Base-by-base conservation (phyloP, 306 rosid species). In the Glycyrrhiza uralensis region DNA sequence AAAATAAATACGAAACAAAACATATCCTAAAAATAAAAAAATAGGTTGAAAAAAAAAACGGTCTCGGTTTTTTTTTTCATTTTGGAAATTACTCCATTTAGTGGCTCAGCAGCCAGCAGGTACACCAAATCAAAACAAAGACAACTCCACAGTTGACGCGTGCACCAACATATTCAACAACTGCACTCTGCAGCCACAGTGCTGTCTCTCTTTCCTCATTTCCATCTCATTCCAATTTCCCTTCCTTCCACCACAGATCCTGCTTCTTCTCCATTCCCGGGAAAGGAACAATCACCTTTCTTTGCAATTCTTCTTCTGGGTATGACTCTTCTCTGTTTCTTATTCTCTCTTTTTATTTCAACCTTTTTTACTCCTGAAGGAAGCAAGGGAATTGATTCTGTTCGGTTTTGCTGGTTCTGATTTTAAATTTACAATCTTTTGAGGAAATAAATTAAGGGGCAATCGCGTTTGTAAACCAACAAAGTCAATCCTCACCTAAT, bases 131-230 rank as follows among this genome's bases (percentile, higher is more conserved):
- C 15, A 24, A 12, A 74, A 47, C 19, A 22, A 62, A 4, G 46
- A 63, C 64, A 39, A 76, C 51, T 76, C 56, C 54, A 28, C 73
- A 75, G 10, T 33, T 26, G 47, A 64, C 72, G 79, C 73, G 66
- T 64, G 69, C 64, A 50, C 60, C 54, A 26, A 60, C 19, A 69
- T 58, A 35, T 66, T 42, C 81, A 76, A 46, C 80, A 38, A n/a
- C 55, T 41, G 58, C 74, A 23, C 41, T 63, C 72, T 51, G 39
- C 38, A 19, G 66, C n/a, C 58, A 29, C 58, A 29, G 26, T 26
- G 19, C 44, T 39, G 17, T 39, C 26, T 60, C 15, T 44, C 63
- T 23, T 20, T 17, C 59, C 8, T 74, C 8, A 15, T 7, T 18
- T 44, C 58, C 17, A 42, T 59, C 69, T 5, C 11, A 2, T 20